A percentile compares a stretch with the other conserved stretches of the same genome.
phyloP scores from a whole-genome alignment of 2,329 filamentous ascomycete species.

The Penicillium expansum region DNA sequence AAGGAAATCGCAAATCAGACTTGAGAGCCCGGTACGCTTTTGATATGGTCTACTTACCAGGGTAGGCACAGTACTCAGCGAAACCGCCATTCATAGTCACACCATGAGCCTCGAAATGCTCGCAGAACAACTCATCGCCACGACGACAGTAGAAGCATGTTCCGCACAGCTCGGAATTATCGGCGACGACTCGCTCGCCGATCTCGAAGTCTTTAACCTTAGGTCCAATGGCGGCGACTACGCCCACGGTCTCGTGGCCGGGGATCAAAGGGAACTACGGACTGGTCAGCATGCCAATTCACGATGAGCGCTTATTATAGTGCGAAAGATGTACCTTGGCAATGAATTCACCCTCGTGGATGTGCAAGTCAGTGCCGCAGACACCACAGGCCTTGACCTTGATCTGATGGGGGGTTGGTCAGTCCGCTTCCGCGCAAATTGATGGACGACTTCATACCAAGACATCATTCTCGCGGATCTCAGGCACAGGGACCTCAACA shows the following conservation, averaged over 20 bases:
- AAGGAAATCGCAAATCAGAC: background rate
- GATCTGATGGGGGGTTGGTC: conserved; percentile 9
- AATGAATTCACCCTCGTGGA: conserved; percentile 66
- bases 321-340: conserved; percentile 43
- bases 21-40: background rate
- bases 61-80: conserved; percentile 64
- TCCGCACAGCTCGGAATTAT: conserved; percentile 60
- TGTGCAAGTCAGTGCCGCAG: conserved; percentile 54
- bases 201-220: conserved; percentile 59
- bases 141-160: conserved; percentile 71
- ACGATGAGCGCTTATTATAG: background rate
- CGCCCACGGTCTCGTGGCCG: conserved; percentile 66
- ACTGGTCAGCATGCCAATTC: conserved; percentile 1
- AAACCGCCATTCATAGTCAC: conserved; percentile 64
- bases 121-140: conserved; percentile 65
- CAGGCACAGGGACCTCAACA: conserved; percentile 15
- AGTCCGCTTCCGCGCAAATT: background rate
- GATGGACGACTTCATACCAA: conserved; percentile 5
- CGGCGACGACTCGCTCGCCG: conserved; percentile 61
- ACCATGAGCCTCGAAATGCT: conserved; percentile 64
- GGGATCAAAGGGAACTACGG: conserved; percentile 62
- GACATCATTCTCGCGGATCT: conserved; percentile 18
- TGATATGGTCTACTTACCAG: conserved; percentile 25
- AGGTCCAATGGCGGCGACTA: conserved; percentile 58
- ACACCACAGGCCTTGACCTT: conserved; percentile 67